Evolutionary conservation across 306 rosid genomes (phyloP), one percentile per base, ranked within the genome.

Genomic region (Prunus kanzakura): DNA sequence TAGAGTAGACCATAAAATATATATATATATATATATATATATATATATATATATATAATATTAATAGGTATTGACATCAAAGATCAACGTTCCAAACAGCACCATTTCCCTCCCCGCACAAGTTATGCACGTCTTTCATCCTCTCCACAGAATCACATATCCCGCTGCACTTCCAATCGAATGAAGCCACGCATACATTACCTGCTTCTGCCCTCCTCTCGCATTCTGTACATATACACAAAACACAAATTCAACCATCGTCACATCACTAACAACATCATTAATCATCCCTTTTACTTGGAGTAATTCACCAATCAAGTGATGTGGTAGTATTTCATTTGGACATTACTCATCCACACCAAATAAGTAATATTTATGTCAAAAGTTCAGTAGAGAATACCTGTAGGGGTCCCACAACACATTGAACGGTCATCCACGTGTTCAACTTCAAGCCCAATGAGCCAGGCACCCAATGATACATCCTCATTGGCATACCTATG

Each of bases 91-190:
- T 86, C 96, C 96, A 94, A 84, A 90, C 81, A 55, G 88, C 91
- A 38, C 73, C 85, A 1, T 76, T 85, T 50, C 86, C 97, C 71
- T 91, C 98, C 0, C 97, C 96, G 13, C 98, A 94, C 13, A 87
- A 78, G 27, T 71, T 80, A 67, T 91, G 97, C 30, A 91, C 86
- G 8, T 76, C 84, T 65, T 80, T 92, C 97, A 94, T 91, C 71
- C 86, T 89, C 45, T 90, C 95, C 35, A 87, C 96, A 0, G 98
- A 91, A 51, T 88, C 82, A 62, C 97, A 91, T 18, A 94, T 83
- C 2, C 98, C 98, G 78, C 96, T 94, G 82, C 98, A 94, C 22
- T 88, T 81, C 98, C 98, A 94, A 84, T 94, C 98, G 78, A 86
- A 91, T 11, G 98, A 87, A 0, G 97, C 98, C 88, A 82, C 96